phyloP scores from a whole-genome alignment of 1,284 basidiomycete species.

The Moniliophthora roreri region DNA sequence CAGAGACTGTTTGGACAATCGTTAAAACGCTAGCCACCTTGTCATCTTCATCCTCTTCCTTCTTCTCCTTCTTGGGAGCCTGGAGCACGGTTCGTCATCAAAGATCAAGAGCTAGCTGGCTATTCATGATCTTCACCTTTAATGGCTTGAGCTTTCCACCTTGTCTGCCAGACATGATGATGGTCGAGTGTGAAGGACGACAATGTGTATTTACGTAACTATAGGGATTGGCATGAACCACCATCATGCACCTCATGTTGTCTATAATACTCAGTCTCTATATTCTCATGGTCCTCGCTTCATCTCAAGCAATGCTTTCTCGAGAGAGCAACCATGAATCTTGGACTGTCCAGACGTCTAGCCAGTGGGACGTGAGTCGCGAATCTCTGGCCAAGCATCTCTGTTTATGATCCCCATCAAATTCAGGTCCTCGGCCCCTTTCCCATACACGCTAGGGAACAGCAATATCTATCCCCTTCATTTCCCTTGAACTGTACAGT shows the following conservation, averaged over 20 bases:
- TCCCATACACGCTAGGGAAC: constrained; percentile 78
- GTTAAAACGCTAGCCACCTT: too few relatives aligned
- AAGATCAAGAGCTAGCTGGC: neutral
- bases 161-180: constrained; percentile 67
- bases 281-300: neutral
- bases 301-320: constrained; percentile 1
- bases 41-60: constrained; percentile 70
- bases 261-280: neutral
- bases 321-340: neutral
- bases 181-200: neutral
- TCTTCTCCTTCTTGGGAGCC: constrained; percentile 79
- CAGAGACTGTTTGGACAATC: too few relatives aligned
- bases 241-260: neutral
- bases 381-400: neutral
- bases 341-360: constrained; percentile 15
- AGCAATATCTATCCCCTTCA: constrained; percentile 72
- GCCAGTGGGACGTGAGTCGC: constrained; percentile 15
- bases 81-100: constrained; percentile 30
- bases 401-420: neutral
- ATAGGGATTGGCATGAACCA: neutral
- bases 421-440: constrained; percentile 73
- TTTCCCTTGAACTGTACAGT: constrained; percentile 64
- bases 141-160: constrained; percentile 81
- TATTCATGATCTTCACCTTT: constrained; percentile 38
- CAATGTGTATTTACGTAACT: neutral